phyloP scores from a whole-genome alignment of 306 rosid species.

The Prunus dulcis region DNA sequence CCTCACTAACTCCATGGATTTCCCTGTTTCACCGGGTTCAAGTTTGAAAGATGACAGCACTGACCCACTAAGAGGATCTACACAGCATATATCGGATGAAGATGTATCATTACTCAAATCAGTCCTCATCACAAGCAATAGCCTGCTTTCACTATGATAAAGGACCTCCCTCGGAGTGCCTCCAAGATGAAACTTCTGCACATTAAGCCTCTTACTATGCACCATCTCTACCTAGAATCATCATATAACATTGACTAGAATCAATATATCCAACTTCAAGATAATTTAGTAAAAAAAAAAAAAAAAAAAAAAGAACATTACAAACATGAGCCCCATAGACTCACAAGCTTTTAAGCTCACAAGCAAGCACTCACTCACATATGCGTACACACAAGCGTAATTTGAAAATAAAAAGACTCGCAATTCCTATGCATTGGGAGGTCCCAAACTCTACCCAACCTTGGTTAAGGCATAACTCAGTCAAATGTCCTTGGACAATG shows the following conservation, averaged over 20 bases:
- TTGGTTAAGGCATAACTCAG: background rate
- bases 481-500: background rate
- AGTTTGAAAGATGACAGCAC: constrained; percentile 74
- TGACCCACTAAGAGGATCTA: constrained; percentile 81
- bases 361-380: background rate
- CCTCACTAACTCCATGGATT: constrained; percentile 78
- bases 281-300: background rate
- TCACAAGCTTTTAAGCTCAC: background rate
- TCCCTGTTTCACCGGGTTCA: constrained; percentile 83
- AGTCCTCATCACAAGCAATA: constrained; percentile 91
- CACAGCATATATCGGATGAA: constrained; percentile 77
- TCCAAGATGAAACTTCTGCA: constrained; percentile 82
- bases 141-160: constrained; percentile 80
- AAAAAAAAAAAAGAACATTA: background rate
- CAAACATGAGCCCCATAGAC: background rate
- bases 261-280: constrained; percentile 15
- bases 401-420: background rate
- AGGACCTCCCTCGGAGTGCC: constrained; percentile 94
- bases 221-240: constrained; percentile 90
- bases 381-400: background rate
- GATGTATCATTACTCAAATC: constrained; percentile 56
- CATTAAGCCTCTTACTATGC: constrained; percentile 88
- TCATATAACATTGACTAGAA: constrained; percentile 21
- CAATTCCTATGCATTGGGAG: background rate
- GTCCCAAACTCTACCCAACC: background rate